Conservation (phyloP, 352 stramenopile species). For the Phytophthora constricta region DNA sequence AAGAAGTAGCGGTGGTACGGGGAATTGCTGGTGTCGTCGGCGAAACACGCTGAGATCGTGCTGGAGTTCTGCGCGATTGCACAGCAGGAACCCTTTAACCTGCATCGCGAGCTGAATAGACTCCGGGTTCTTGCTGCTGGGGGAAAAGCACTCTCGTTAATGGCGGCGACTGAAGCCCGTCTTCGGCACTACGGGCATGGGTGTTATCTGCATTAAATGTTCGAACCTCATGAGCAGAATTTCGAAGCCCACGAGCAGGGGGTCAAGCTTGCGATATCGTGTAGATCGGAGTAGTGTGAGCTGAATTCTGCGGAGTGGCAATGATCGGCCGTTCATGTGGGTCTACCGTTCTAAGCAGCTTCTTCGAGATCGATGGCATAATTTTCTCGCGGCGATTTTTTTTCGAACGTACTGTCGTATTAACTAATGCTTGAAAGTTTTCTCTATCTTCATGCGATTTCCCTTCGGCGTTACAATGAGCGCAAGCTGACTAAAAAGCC, state of each 20-base stretch:
- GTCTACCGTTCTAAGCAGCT: constrained; percentile 4
- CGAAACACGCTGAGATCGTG: not conserved
- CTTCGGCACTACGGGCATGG: not conserved
- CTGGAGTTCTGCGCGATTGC: not conserved
- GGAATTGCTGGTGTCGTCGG: not conserved
- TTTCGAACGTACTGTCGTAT: constrained; percentile 2
- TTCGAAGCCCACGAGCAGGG: not conserved
- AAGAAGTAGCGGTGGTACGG: not conserved
- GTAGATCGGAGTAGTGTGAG: not conserved
- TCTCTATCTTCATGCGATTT: constrained; percentile 10
- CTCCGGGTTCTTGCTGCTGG: no score
- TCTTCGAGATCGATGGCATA: constrained; percentile 10
- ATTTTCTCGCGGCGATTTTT: constrained; percentile 13
- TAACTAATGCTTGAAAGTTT: constrained; percentile 9
- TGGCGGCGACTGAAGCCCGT: no score
- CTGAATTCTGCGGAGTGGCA: constrained; percentile 2
- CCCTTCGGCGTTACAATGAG: constrained; percentile 21
- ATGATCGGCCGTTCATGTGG: not conserved
- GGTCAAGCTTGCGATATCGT: not conserved
- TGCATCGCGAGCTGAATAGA: no score
- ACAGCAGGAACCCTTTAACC: no score
- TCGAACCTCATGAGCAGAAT: no score
- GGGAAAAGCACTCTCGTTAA: no score
- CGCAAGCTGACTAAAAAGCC: constrained; percentile 30
- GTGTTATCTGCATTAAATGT: not conserved